Conservation (phyloP, 768 basidiomycete species). For the Phaeolepiota aurea region DNA sequence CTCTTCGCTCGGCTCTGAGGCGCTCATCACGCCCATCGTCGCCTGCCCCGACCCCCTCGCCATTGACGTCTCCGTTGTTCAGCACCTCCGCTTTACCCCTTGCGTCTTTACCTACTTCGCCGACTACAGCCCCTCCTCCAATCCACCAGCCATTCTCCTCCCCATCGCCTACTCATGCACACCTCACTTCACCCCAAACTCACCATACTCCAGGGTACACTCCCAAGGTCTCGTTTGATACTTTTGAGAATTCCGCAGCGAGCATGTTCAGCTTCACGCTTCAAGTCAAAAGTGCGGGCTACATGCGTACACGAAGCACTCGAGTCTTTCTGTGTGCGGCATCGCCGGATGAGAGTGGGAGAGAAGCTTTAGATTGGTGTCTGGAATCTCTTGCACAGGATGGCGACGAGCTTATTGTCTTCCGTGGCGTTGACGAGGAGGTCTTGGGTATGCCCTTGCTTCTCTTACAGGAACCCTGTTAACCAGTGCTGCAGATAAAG, state of each 20-base stretch:
- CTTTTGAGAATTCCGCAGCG: slow-evolving; percentile 73
- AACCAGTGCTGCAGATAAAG: slow-evolving; percentile 43
- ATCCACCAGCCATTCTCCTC: slow-evolving; percentile 8
- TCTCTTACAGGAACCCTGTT: neutral
- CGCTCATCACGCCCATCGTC: slow-evolving; percentile 23
- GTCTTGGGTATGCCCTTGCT: slow-evolving; percentile 51
- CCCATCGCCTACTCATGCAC: slow-evolving; percentile 9
- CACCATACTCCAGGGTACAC: slow-evolving; percentile 32
- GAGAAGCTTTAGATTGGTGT: slow-evolving; percentile 89
- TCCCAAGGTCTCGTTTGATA: slow-evolving; percentile 79
- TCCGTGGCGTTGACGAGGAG: slow-evolving; percentile 84
- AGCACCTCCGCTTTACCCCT: neutral
- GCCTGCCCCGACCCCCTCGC: slow-evolving; percentile 11
- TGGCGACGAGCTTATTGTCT: slow-evolving; percentile 89
- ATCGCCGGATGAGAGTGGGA: slow-evolving; percentile 81
- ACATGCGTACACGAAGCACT: slow-evolving; percentile 64
- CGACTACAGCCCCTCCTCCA: neutral
- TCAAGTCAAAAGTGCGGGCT: slow-evolving; percentile 78
- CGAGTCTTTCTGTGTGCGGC: slow-evolving; percentile 88
- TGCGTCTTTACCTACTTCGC: neutral
- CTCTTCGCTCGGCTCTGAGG: slow-evolving; percentile 49
- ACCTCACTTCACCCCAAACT: slow-evolving; percentile 7
- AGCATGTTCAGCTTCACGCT: slow-evolving; percentile 87
- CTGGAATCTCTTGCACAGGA: slow-evolving; percentile 78
- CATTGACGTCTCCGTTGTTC: neutral